Conservation (phyloP, 768 basidiomycete species). For the Leccinum olivaceopallidum region DNA sequence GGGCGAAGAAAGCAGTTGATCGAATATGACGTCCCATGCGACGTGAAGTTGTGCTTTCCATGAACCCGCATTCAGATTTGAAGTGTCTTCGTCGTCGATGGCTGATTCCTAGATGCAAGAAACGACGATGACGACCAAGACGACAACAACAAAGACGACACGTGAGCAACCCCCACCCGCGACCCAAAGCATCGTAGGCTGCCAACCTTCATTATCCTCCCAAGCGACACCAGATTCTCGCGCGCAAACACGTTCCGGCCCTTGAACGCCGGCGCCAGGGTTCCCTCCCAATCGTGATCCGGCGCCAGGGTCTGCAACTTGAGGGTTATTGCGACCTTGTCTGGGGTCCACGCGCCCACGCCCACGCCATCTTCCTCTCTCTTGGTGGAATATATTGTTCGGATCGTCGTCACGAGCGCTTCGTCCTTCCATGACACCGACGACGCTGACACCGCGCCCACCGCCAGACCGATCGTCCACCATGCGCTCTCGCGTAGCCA, state of each 20-base stretch:
- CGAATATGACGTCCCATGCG: constrained; percentile 84
- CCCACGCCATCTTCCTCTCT: constrained; percentile 5
- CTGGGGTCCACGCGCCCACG: constrained; percentile 68
- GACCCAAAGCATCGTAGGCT: not conserved
- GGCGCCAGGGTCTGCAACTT: constrained; percentile 65
- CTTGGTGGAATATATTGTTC: constrained; percentile 41
- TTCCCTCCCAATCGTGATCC: constrained; percentile 63
- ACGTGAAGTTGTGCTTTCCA: constrained; percentile 95
- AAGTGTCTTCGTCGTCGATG: constrained; percentile 51
- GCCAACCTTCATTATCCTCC: constrained; percentile 76
- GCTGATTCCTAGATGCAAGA: constrained; percentile 50
- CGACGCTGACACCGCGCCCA: constrained; percentile 51
- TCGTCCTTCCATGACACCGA: no score
- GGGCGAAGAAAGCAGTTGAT: constrained; percentile 61
- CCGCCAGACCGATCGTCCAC: constrained; percentile 71
- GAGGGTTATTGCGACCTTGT: constrained; percentile 81
- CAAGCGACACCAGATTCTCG: constrained; percentile 71
- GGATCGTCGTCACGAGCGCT: no score
- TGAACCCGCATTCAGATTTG: constrained; percentile 51
- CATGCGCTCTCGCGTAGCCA: constrained; percentile 92
- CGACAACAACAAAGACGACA: not conserved
- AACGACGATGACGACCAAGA: not conserved
- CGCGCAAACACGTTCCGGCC: constrained; percentile 64
- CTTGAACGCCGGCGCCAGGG: constrained; percentile 77
- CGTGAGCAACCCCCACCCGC: constrained; percentile 10